Conservation (phyloP, 1,284 basidiomycete species). For the Ceratobasidium sp. region DNA sequence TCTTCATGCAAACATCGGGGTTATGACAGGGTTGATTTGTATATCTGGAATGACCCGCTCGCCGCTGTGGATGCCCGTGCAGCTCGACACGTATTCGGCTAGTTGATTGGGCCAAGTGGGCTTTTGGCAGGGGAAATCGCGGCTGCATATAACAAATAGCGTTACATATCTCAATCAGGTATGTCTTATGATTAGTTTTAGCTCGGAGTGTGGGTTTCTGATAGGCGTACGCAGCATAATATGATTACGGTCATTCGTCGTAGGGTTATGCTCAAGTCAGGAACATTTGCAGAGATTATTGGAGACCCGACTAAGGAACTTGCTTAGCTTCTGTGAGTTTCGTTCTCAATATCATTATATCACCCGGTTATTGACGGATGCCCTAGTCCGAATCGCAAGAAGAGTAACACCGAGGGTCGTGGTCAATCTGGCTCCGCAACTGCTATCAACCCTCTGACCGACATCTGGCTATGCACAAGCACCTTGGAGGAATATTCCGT, state of each 20-base stretch:
- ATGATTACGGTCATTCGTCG: constrained; percentile 83
- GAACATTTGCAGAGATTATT: constrained; percentile 76
- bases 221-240: constrained; percentile 73
- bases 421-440: constrained; percentile 52
- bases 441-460: constrained; percentile 51
- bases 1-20: constrained; percentile 55
- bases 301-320: constrained; percentile 77
- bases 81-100: constrained; percentile 76
- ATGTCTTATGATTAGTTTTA: neutral
- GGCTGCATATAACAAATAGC: constrained; percentile 91
- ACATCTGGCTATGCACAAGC: constrained; percentile 50
- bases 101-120: constrained; percentile 91
- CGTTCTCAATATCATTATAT: constrained; percentile 40
- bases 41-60: constrained; percentile 68
- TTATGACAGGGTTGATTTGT: constrained; percentile 70
- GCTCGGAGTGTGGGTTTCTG: neutral
- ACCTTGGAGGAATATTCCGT: constrained; percentile 1
- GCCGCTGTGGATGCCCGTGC: constrained; percentile 80
- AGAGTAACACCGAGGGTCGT: constrained; percentile 34
- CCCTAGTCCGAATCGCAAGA: constrained; percentile 37
- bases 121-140: constrained; percentile 87
- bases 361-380: constrained; percentile 33
- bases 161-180: constrained; percentile 75
- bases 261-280: constrained; percentile 87
- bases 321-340: constrained; percentile 81